A percentile compares a stretch with the other conserved stretches of the same genome.
phyloP scores from a whole-genome alignment of 371 early-diverging fungal genomes.

The Choanephora cucurbitarum region DNA sequence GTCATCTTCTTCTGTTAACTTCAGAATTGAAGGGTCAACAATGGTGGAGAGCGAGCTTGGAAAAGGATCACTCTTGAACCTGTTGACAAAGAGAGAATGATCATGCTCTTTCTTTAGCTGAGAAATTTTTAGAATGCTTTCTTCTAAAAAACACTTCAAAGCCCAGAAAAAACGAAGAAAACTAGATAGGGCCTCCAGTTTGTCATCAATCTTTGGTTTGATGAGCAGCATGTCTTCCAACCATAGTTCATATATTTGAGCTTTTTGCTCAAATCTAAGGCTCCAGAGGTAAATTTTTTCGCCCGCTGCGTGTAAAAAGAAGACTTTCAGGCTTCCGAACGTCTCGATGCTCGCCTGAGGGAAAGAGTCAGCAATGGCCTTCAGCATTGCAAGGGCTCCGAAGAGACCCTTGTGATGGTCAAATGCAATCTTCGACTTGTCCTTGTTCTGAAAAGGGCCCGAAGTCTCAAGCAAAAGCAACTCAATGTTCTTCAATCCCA shows the following conservation, averaged over 20 bases:
- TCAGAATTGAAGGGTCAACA: conserved; percentile 16
- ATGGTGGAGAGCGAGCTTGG: conserved; percentile 10
- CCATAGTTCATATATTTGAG: conserved; percentile 20
- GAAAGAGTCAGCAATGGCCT: conserved; percentile 19
- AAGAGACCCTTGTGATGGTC: conserved; percentile 22
- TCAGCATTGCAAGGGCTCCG: conserved; percentile 17
- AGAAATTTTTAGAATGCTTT: conserved; percentile 8
- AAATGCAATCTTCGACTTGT: conserved; percentile 14
- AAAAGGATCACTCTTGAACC: conserved; percentile 5
- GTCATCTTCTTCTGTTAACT: conserved; percentile 17
- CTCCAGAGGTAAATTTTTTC: conserved; percentile 17
- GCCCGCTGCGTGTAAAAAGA: conserved; percentile 19
- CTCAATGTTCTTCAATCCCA: conserved; percentile 5
- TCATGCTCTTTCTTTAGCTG: conserved; percentile 20
- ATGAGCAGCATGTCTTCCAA: conserved; percentile 15
- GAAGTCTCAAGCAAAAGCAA: conserved; percentile 18
- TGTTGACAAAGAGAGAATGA: conserved; percentile 13
- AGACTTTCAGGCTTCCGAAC: conserved; percentile 8
- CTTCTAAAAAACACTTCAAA: conserved; percentile 16
- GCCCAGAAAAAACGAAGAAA: conserved; percentile 21
- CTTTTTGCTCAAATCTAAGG: conserved; percentile 17
- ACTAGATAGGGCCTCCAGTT: conserved; percentile 9
- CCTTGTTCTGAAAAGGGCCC: conserved; percentile 6
- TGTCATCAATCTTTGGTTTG: conserved; percentile 20
- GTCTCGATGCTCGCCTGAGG: conserved; percentile 4